Evolutionary conservation across 345 rosid species (phyloP).

Genomic region (Lenwebbia sp.): DNA sequence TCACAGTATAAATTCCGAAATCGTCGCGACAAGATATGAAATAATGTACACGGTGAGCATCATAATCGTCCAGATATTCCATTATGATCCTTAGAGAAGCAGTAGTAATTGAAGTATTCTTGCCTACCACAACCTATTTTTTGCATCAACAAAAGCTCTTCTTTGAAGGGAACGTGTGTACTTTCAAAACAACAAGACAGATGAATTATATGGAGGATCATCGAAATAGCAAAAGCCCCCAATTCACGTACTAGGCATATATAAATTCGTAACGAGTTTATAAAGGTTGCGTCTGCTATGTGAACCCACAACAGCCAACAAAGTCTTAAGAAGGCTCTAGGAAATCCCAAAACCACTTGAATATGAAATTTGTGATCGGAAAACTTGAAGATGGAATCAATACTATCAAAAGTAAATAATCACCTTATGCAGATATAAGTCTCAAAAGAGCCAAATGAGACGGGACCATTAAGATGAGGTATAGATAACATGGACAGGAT

Average conservation of each 20-base stretch:
- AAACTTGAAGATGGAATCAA: background rate
- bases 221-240: background rate
- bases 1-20: background rate
- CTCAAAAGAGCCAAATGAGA: background rate
- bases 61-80: background rate
- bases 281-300: background rate
- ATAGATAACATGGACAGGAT: background rate
- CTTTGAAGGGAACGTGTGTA: background rate
- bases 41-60: background rate
- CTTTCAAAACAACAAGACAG: background rate
- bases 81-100: background rate
- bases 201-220: background rate
- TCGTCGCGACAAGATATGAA: background rate
- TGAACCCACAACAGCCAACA: background rate
- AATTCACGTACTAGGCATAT: background rate
- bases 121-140: background rate
- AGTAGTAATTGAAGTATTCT: background rate
- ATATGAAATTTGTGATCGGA: background rate
- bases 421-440: background rate
- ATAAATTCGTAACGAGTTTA: background rate
- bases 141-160: background rate
- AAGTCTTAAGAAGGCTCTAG: background rate
- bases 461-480: background rate
- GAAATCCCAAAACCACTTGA: background rate
- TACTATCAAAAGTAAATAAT: background rate